Percentiles rank a stretch among this genome's conserved stretches.
phyloP scores from a whole-genome alignment of 331 rosid species.

The Ulmus americana region DNA sequence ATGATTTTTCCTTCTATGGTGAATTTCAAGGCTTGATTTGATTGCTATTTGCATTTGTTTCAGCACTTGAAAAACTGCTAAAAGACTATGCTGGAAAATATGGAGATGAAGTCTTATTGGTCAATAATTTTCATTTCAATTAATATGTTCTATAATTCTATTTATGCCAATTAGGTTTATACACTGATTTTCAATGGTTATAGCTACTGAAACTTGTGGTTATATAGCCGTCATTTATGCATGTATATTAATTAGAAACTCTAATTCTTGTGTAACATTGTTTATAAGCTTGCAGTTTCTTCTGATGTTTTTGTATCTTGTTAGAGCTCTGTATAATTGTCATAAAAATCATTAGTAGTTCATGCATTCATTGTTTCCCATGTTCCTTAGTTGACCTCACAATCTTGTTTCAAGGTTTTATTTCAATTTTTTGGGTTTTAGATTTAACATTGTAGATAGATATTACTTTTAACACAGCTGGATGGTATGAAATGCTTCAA shows the following conservation, averaged over 20 bases:
- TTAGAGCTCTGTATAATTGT: conserved; percentile 22
- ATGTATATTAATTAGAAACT: conserved; percentile 29
- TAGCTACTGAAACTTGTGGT: conserved; percentile 3
- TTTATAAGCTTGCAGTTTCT: conserved; percentile 28
- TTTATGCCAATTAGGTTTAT: no score
- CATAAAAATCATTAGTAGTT: conserved; percentile 15
- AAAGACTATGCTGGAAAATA: no score
- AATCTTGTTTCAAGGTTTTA: not conserved
- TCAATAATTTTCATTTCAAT: no score
- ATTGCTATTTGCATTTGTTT: no score
- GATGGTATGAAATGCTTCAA: not conserved
- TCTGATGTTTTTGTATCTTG: conserved; percentile 14
- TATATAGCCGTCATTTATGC: conserved; percentile 17
- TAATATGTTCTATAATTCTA: no score
- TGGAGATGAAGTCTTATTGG: no score
- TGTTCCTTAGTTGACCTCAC: not conserved
- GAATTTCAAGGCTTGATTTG: no score
- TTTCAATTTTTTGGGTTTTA: not conserved
- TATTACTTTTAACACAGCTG: not conserved
- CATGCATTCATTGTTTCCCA: not conserved
- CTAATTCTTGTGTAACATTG: conserved; percentile 26
- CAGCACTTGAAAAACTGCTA: no score
- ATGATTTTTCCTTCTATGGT: no score
- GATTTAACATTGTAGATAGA: not conserved
- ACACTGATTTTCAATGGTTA: not conserved